Percentiles rank a stretch among this genome's conserved stretches.
Evolutionary conservation across 345 rosid species (phyloP).

Genomic region (Odontarrhena argentea): DNA sequence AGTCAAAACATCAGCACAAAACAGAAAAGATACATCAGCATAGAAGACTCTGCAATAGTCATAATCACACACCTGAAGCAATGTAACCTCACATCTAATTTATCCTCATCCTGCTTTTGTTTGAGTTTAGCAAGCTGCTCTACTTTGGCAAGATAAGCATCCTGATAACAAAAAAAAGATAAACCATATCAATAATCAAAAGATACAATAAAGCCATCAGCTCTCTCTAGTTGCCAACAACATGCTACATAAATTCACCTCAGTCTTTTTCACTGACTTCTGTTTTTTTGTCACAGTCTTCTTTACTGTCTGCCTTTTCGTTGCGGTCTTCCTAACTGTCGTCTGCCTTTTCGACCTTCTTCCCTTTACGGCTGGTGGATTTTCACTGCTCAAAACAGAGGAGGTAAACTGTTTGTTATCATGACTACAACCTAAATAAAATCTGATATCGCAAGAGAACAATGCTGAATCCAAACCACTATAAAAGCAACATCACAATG

Average conservation of each 20-base stretch:
- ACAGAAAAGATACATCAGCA: conserved; percentile 22
- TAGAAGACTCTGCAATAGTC: conserved; percentile 6
- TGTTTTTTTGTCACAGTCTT: conserved; percentile 5
- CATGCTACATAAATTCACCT: conserved; percentile 22
- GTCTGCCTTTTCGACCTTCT: conserved; percentile 2
- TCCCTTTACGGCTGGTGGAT: neutral
- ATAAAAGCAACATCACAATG: neutral
- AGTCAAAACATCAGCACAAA: conserved; percentile 30
- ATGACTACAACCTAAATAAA: neutral
- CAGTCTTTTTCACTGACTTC: conserved; percentile 1
- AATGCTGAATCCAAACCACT: neutral
- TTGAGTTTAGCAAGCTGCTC: conserved; percentile 67
- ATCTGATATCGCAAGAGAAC: neutral
- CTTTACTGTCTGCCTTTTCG: neutral
- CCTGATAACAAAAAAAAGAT: conserved; percentile 47
- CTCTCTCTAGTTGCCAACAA: neutral
- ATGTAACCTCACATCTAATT: conserved; percentile 62
- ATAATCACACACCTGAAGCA: conserved; percentile 59
- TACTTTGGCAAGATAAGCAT: conserved; percentile 52
- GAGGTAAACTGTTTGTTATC: conserved; percentile 14
- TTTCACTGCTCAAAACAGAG: conserved; percentile 24
- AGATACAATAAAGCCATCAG: conserved; percentile 12
- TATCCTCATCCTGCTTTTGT: conserved; percentile 82
- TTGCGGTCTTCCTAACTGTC: neutral
- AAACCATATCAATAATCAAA: neutral